phyloP scores from a whole-genome alignment of 441 rosid species.

The Aquilaria agallochum region DNA sequence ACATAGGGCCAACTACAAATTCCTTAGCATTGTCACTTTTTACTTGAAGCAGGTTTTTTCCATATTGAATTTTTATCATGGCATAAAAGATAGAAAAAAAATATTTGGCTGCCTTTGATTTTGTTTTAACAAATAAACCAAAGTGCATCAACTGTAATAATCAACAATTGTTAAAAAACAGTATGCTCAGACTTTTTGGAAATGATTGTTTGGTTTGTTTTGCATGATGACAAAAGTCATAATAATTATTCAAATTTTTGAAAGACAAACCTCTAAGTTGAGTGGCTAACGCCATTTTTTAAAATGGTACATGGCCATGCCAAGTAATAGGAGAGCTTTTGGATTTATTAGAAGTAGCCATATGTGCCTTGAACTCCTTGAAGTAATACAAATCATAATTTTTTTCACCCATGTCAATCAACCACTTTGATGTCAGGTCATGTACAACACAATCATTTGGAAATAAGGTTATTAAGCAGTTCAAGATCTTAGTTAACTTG shows the following conservation, averaged over 20 bases:
- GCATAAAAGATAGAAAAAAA: too few species aligned
- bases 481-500: neutral
- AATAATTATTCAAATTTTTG: too few species aligned
- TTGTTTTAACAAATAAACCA: neutral
- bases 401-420: too few species aligned
- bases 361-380: neutral
- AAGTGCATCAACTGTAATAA: neutral
- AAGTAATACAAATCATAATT: too few species aligned
- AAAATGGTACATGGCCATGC: neutral
- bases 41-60: neutral
- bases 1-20: neutral
- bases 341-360: neutral
- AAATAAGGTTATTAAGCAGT: neutral
- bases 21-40: neutral
- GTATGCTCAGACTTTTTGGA: neutral
- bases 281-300: neutral
- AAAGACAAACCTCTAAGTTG: neutral
- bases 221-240: neutral
- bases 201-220: neutral
- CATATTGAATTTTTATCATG: neutral
- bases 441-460: neutral
- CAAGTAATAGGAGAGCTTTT: neutral
- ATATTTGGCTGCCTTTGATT: neutral
- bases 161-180: neutral
- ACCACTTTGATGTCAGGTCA: too few species aligned